Evolutionary conservation across 2,329 filamentous ascomycete genomes (phyloP), one percentile per base, ranked within the genome.

Genomic region (Sclerotinia sclerotiorum): DNA sequence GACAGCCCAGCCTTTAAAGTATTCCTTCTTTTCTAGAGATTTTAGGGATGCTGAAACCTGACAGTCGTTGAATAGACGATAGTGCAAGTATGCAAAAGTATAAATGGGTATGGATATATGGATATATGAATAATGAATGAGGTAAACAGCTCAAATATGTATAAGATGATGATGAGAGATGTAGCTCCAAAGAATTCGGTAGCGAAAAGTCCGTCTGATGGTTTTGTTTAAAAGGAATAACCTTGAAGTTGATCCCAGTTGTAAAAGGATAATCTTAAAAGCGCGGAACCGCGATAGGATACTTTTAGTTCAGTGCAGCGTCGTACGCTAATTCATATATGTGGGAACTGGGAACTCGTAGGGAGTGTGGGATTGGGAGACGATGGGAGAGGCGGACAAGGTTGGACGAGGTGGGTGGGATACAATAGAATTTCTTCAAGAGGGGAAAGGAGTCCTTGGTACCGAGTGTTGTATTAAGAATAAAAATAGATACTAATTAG

Each of bases 181-280:
- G 64, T 60, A 58, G 64, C 44, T 61, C 56, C 39, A 51, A 61
- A 35, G 19, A 67, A 46, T 51, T 61, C 44, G 64, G 64, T 67
- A 67, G 64, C 54, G 64, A 61, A 39, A 65, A 32, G 17, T 65
- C 64, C 64, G 54, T 60, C 52, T 60, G 64, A 39, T 51, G 55
- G 54, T 27, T 61, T 67, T 39, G 44, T 17, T 27, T 39, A n/a
- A 48, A 60, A 39, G 64, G 54, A 67, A 67, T 39, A 60, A 60
- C 64, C 64, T 51, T 67, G 64, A 67, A 61, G 32, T 42, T 35
- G 54, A 67, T 61, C 54, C 64, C 46, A 42, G 64, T 60, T 35
- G 29, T 15, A 21, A 51, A 60, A 42, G 61, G 35, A 51, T 42
- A 54, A 54, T 64, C 49, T 55, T 48, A 44, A 32, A 44, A 15